Conservation (phyloP, 345 rosid genomes). For the Alliaria petiolata region DNA sequence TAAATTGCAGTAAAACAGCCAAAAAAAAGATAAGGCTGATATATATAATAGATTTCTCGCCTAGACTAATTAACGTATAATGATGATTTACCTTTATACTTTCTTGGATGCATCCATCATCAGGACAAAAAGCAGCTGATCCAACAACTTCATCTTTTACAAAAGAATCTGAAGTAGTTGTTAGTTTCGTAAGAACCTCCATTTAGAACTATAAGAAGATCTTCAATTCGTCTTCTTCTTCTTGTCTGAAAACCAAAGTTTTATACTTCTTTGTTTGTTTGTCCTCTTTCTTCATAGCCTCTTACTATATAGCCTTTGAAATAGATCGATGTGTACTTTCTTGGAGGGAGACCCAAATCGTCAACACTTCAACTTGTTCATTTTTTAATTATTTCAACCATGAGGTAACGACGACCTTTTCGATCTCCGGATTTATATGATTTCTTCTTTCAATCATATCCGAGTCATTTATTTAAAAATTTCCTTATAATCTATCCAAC, state of each 20-base stretch:
- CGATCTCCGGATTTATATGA: not conserved
- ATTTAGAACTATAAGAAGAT: not conserved
- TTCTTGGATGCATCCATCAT: not conserved
- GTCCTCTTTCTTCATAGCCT: not conserved
- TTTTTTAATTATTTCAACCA: not conserved
- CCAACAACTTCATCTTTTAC: slow-evolving; percentile 25
- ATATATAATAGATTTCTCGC: too few species aligned
- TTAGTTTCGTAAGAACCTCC: slow-evolving; percentile 27
- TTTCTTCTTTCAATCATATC: not conserved
- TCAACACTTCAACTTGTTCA: slow-evolving; percentile 40
- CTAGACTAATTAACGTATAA: too few species aligned
- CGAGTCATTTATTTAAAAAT: not conserved
- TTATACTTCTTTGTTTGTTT: not conserved
- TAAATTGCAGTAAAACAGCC: too few species aligned
- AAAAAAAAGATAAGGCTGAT: too few species aligned
- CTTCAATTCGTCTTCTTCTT: not conserved
- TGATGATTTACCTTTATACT: not conserved
- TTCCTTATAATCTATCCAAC: not conserved
- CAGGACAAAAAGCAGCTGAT: not conserved
- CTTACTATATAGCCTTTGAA: not conserved
- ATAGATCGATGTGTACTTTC: not conserved
- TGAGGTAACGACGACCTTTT: not conserved
- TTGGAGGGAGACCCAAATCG: slow-evolving; percentile 32
- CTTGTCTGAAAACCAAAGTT: not conserved
- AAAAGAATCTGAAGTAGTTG: slow-evolving; percentile 6